These are phyloP conservation scores for Paraconiothyrium sp. DNA, from an alignment of 2,329 filamentous ascomycete species.

Conservation along the genomic window DNA sequence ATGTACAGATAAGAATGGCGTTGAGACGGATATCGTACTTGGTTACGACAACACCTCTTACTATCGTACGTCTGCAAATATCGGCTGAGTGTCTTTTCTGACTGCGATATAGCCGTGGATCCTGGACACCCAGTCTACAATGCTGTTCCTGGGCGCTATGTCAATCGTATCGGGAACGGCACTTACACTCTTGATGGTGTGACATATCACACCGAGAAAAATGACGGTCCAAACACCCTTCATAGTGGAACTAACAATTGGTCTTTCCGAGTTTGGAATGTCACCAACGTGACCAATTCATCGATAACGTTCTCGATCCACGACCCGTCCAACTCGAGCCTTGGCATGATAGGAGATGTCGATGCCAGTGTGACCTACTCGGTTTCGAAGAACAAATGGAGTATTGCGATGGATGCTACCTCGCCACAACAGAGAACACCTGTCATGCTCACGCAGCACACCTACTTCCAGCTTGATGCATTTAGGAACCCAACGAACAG, in stretches of 20 bases:
- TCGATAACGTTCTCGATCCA: constrained; percentile 45
- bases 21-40: constrained; percentile 43
- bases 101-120: constrained; percentile 39
- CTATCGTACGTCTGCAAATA: constrained; percentile 37
- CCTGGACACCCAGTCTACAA: constrained; percentile 48
- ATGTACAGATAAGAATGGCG: constrained; percentile 38
- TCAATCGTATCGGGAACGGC: constrained; percentile 47
- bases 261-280: constrained; percentile 43
- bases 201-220: constrained; percentile 39
- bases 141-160: constrained; percentile 45
- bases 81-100: constrained; percentile 9
- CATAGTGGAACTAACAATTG: constrained; percentile 48
- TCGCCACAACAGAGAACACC: constrained; percentile 41
- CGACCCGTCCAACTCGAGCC: constrained; percentile 42
- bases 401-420: constrained; percentile 41
- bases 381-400: constrained; percentile 46
- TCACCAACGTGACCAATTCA: constrained; percentile 34
- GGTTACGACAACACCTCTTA: constrained; percentile 47
- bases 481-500: constrained; percentile 42
- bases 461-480: constrained; percentile 49
- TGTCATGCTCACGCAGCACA: constrained; percentile 47
- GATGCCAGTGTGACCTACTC: constrained; percentile 43
- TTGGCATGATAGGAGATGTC: constrained; percentile 41
- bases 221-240: constrained; percentile 46
- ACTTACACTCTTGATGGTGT: constrained; percentile 40